A percentile compares a stretch with the other conserved stretches of the same genome.
Conservation (phyloP, 371 early-diverging fungal genomes). For the Batkoa obscura region DNA sequence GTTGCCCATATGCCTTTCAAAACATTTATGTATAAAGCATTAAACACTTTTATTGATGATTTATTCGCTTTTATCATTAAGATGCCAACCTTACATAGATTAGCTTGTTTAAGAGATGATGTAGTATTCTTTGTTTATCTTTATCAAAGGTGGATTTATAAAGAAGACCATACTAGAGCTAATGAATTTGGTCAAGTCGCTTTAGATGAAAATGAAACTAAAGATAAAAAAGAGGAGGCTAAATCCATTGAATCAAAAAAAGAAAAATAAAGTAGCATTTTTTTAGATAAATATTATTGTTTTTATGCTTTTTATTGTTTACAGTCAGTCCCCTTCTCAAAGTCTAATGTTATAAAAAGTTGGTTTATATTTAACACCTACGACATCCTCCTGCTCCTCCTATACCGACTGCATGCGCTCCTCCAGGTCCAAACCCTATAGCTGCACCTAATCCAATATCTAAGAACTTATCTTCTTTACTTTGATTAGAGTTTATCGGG, state of each 20-base stretch:
- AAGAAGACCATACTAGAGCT: conserved; percentile 61
- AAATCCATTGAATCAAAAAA: neutral
- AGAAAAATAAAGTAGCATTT: neutral
- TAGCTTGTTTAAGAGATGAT: conserved; percentile 83
- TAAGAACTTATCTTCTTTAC: too few species aligned
- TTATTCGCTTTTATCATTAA: conserved; percentile 87
- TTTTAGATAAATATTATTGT: neutral
- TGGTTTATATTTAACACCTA: too few species aligned
- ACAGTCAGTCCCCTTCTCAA: too few species aligned
- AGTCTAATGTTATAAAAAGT: too few species aligned
- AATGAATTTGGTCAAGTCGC: conserved; percentile 89
- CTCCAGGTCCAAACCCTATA: too few species aligned
- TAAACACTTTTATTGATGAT: conserved; percentile 89
- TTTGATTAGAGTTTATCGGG: too few species aligned
- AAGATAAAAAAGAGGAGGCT: neutral
- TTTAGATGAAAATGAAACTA: conserved; percentile 12
- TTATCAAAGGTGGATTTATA: conserved; percentile 76
- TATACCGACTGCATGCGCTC: too few species aligned
- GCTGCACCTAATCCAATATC: too few species aligned
- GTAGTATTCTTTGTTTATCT: conserved; percentile 72
- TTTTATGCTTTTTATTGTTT: too few species aligned
- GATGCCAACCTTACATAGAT: conserved; percentile 84
- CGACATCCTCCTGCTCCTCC: too few species aligned
- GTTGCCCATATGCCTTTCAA: conserved; percentile 89
- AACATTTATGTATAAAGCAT: conserved; percentile 83